phyloP scores from a whole-genome alignment of 495 filamentous ascomycete genomes.

The Hypoxylon intermedium region DNA sequence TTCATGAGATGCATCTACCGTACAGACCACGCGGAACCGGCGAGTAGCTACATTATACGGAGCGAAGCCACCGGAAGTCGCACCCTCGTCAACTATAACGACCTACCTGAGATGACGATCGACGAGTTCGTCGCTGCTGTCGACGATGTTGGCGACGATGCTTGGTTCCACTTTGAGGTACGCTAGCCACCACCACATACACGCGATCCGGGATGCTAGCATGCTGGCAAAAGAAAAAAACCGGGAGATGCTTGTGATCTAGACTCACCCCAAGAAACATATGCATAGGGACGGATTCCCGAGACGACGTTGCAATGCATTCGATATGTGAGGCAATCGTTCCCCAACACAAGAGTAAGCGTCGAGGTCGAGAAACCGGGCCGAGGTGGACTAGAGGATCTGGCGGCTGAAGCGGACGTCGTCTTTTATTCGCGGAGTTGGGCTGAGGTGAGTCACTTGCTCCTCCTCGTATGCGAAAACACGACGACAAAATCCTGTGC shows the following conservation, averaged over 20 bases:
- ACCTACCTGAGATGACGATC: slow-evolving; percentile 67
- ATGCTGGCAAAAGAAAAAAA: background rate
- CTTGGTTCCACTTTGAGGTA: slow-evolving; percentile 82
- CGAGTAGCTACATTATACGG: slow-evolving; percentile 75
- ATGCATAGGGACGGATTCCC: slow-evolving; percentile 71
- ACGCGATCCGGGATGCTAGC: background rate
- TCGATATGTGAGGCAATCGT: slow-evolving; percentile 57
- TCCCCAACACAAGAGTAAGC: slow-evolving; percentile 61
- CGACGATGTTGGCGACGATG: slow-evolving; percentile 36
- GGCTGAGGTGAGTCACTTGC: slow-evolving; percentile 64
- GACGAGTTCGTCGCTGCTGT: slow-evolving; percentile 59
- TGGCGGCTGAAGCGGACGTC: slow-evolving; percentile 69
- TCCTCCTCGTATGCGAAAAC: slow-evolving; percentile 21
- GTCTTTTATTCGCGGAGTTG: slow-evolving; percentile 75
- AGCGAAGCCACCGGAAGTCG: slow-evolving; percentile 65
- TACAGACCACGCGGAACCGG: slow-evolving; percentile 60
- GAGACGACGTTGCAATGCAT: slow-evolving; percentile 69
- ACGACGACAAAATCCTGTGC: slow-evolving; percentile 10
- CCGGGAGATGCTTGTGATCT: slow-evolving; percentile 17
- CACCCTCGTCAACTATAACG: slow-evolving; percentile 75
- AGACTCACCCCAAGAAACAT: slow-evolving; percentile 32
- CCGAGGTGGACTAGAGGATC: slow-evolving; percentile 63
- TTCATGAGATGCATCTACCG: slow-evolving; percentile 67
- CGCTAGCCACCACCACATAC: slow-evolving; percentile 39
- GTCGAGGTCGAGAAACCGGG: slow-evolving; percentile 75